Conservation (phyloP, 1,284 basidiomycete genomes). For the Moesziomyces globuligerus region DNA sequence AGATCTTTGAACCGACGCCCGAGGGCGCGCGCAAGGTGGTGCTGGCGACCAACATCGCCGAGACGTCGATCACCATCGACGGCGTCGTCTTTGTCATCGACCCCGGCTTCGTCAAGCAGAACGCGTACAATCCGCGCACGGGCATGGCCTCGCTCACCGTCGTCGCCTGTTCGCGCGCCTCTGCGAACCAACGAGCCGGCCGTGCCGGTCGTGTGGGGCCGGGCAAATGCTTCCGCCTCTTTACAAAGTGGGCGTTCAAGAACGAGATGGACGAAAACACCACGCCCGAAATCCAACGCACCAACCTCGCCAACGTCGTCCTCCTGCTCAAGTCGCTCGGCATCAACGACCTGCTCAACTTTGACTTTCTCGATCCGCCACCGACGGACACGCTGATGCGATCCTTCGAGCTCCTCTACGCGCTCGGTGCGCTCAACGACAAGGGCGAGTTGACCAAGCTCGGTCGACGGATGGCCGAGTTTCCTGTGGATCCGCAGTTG, state of each 20-base stretch:
- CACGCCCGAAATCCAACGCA: constrained; percentile 73
- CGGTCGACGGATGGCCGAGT: constrained; percentile 96
- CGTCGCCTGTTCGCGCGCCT: constrained; percentile 84
- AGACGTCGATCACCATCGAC: constrained; percentile 67
- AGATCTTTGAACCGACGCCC: constrained; percentile 98
- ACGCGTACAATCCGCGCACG: constrained; percentile 66
- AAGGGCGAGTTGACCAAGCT: constrained; percentile 94
- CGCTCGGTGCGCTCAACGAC: constrained; percentile 94
- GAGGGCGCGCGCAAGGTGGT: constrained; percentile 92
- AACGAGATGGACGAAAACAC: constrained; percentile 75
- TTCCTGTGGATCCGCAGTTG: constrained; percentile 97
- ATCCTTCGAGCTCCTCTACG: constrained; percentile 91
- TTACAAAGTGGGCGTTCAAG: constrained; percentile 75
- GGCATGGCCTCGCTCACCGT: constrained; percentile 66
- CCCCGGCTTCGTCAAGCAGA: constrained; percentile 67
- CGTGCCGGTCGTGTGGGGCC: constrained; percentile 96
- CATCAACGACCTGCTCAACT: constrained; percentile 75
- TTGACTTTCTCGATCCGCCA: constrained; percentile 75
- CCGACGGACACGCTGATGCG: constrained; percentile 98
- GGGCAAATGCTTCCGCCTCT: constrained; percentile 92
- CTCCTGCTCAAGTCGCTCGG: constrained; percentile 75
- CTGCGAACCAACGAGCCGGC: constrained; percentile 95
- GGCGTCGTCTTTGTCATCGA: constrained; percentile 67
- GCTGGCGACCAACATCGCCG: constrained; percentile 95
- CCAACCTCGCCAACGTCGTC: constrained; percentile 72